These are phyloP conservation scores for Podila epigama DNA, from an alignment of 192 early-diverging fungal genomes.

Conservation along the genomic window DNA sequence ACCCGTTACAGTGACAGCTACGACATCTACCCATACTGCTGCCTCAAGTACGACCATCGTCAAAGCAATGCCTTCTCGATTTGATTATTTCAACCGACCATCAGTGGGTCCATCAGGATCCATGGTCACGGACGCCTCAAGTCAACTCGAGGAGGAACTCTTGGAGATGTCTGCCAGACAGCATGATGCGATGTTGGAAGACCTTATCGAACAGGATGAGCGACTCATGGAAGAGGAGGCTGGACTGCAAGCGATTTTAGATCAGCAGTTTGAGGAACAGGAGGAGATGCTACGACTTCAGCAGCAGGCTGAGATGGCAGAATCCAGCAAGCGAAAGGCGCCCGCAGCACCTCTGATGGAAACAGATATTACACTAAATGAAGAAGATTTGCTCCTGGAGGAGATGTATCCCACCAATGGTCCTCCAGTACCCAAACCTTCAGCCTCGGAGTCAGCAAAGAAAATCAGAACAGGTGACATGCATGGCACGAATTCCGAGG, in stretches of 20 bases:
- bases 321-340: not conserved
- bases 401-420: not conserved
- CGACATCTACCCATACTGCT: conserved; percentile 17
- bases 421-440: not conserved
- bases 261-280: conserved; percentile 16
- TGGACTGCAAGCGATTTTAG: conserved; percentile 12
- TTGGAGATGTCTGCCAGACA: conserved; percentile 45
- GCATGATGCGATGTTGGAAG: conserved; percentile 30
- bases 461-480: conserved; percentile 20
- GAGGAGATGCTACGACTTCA: conserved; percentile 5
- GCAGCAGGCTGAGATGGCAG: not conserved
- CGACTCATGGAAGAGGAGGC: conserved; percentile 17
- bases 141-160: conserved; percentile 31
- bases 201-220: conserved; percentile 31
- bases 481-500: no score
- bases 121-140: conserved; percentile 2
- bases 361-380: conserved; percentile 1
- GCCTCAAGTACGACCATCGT: conserved; percentile 37
- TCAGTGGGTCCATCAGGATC: not conserved
- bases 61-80: conserved; percentile 4
- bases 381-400: conserved; percentile 15
- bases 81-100: conserved; percentile 1
- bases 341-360: not conserved
- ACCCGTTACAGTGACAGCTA: not conserved
- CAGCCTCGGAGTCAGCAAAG: conserved; percentile 12